Conservation (phyloP, 441 rosid species). For the Erysimum cheiri region DNA sequence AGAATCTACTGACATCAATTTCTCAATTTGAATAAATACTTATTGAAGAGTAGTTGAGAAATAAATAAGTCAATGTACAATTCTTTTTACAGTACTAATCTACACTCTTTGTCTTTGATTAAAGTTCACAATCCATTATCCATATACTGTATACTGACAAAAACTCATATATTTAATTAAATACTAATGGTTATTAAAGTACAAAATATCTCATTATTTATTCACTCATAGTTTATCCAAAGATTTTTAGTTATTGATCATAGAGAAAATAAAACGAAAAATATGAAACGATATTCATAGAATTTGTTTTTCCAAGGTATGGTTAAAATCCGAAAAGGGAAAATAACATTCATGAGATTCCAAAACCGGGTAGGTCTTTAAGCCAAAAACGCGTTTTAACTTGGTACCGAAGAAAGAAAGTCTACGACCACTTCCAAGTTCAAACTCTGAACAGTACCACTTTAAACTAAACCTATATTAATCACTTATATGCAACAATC, state of each 20-base stretch:
- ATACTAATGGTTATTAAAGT: not conserved
- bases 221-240: not conserved
- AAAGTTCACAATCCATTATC: constrained; percentile 2
- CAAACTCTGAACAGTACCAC: constrained; percentile 39
- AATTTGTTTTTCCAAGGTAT: not conserved
- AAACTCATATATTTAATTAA: not conserved
- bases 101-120: not conserved
- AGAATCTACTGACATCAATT: no score
- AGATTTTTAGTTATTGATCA: not conserved
- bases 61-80: no score
- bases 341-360: not conserved
- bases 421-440: constrained; percentile 44
- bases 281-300: not conserved
- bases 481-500: constrained; percentile 17
- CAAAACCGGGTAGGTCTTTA: constrained; percentile 8
- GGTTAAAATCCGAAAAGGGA: not conserved
- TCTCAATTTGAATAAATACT: no score
- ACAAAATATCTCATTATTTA: not conserved
- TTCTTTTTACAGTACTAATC: not conserved
- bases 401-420: constrained; percentile 32
- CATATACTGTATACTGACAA: not conserved
- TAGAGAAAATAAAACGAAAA: not conserved
- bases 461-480: constrained; percentile 17
- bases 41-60: no score
- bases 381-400: constrained; percentile 39